These are phyloP conservation scores for Mortierella hygrophila DNA, from an alignment of 192 early-diverging fungal species.

Conservation along the genomic window DNA sequence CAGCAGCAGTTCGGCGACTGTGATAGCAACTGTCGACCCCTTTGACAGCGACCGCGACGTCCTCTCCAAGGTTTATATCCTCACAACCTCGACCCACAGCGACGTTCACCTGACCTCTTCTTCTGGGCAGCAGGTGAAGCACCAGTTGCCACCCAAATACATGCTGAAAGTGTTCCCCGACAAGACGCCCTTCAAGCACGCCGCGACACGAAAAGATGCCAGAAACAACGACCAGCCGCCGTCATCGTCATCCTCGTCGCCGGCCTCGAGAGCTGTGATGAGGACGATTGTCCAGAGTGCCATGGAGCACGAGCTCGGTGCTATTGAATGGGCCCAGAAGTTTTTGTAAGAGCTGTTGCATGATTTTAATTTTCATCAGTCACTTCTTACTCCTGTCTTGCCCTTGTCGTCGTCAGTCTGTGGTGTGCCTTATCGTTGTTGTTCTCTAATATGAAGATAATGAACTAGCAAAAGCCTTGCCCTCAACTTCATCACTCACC, in stretches of 20 bases:
- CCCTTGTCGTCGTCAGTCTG: neutral
- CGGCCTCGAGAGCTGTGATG: neutral
- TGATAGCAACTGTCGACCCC: neutral
- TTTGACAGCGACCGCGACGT: conserved; percentile 11
- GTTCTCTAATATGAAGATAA: neutral
- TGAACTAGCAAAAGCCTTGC: neutral
- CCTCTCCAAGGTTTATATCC: conserved; percentile 18
- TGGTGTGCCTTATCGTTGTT: neutral
- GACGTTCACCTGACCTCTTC: neutral
- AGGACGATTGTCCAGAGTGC: conserved; percentile 17
- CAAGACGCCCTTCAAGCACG: conserved; percentile 8
- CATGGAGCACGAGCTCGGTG: conserved; percentile 38
- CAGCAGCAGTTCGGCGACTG: neutral
- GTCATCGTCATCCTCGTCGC: neutral
- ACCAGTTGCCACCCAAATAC: neutral
- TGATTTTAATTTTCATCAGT: conserved; percentile 7
- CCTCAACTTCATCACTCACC: no score
- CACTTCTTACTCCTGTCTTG: neutral
- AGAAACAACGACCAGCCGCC: neutral
- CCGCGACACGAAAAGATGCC: neutral
- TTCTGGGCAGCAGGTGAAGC: neutral
- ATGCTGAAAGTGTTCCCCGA: conserved; percentile 25
- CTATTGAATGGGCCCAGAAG: conserved; percentile 13
- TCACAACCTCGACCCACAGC: neutral
- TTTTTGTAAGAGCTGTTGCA: conserved; percentile 3